Evolutionary conservation across 331 rosid genomes (phyloP).

Genomic region (Cydonia oblonga): DNA sequence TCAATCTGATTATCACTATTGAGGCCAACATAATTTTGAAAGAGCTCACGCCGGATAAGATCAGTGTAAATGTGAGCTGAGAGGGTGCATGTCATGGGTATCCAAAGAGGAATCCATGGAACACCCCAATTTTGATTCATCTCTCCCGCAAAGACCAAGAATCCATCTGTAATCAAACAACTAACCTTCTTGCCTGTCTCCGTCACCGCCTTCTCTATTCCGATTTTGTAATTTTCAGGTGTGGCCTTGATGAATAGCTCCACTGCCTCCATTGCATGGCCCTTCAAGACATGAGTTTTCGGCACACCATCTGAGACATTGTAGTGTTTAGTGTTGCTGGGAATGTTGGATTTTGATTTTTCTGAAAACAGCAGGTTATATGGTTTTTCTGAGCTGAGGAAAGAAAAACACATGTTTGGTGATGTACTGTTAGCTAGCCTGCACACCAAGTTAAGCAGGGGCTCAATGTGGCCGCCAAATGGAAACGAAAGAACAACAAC

Average conservation of each 20-base stretch:
- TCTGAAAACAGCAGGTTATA: neutral
- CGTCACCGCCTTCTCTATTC: slow-evolving; percentile 14
- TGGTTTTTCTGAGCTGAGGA: slow-evolving; percentile 7
- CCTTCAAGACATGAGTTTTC: neutral
- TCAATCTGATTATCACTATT: neutral
- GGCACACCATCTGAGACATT: slow-evolving; percentile 4
- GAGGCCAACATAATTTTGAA: neutral
- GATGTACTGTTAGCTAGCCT: neutral
- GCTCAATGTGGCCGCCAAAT: slow-evolving; percentile 4
- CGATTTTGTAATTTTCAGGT: slow-evolving; percentile 21
- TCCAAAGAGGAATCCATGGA: slow-evolving; percentile 43
- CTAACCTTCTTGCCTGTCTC: slow-evolving; percentile 8
- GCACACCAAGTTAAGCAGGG: neutral
- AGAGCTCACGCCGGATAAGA: slow-evolving; percentile 2
- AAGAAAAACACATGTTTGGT: neutral
- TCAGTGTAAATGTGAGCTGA: slow-evolving; percentile 31
- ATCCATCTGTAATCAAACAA: slow-evolving; percentile 34
- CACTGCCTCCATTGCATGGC: slow-evolving; percentile 12
- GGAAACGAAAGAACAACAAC: slow-evolving; percentile 13
- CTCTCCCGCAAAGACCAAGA: slow-evolving; percentile 11
- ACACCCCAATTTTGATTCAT: slow-evolving; percentile 23
- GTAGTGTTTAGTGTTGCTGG: neutral
- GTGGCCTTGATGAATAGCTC: slow-evolving; percentile 28
- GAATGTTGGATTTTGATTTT: neutral
- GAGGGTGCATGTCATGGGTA: slow-evolving; percentile 17